Percentiles rank a stretch among this genome's conserved stretches.
phyloP scores from a whole-genome alignment of 805 yeast genomes.

The Lipomyces lipofer region DNA sequence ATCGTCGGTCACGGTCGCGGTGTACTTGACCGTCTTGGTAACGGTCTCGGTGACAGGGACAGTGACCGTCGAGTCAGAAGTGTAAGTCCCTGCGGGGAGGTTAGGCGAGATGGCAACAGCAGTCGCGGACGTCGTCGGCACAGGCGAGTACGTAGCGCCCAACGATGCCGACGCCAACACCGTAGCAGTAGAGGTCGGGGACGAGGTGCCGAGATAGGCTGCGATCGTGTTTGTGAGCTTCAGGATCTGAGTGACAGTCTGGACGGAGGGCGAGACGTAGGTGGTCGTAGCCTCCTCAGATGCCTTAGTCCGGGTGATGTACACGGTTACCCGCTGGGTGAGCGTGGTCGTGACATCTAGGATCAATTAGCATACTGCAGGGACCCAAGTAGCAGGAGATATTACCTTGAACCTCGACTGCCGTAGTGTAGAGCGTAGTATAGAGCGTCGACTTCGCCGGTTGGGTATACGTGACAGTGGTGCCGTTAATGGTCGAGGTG shows the following conservation, averaged over 20 bases:
- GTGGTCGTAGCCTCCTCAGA: background rate
- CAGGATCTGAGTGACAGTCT: conserved; percentile 8
- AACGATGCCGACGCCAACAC: background rate
- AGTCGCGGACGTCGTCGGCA: background rate
- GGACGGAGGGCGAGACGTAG: conserved; percentile 4
- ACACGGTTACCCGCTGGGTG: conserved; percentile 7
- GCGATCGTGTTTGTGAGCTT: conserved; percentile 4
- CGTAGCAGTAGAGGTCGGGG: conserved; percentile 9
- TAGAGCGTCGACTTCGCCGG: background rate
- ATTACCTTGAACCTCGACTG: conserved; percentile 3
- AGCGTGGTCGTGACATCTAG: conserved; percentile 10
- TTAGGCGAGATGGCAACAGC: background rate
- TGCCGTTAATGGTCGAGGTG: background rate
- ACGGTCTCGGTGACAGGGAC: conserved; percentile 5
- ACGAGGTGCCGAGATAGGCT: conserved; percentile 6
- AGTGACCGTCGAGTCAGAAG: conserved; percentile 1
- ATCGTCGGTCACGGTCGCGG: conserved; percentile 9
- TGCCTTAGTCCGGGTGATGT: conserved; percentile 4
- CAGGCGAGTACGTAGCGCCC: background rate
- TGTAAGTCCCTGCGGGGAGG: background rate
- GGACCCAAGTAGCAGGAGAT: background rate
- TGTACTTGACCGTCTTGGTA: conserved; percentile 6
- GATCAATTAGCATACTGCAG: background rate
- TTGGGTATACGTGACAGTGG: background rate
- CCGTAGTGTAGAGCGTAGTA: conserved; percentile 4